These are phyloP conservation scores for Penicillium desertorum DNA, from an alignment of 495 filamentous ascomycete genomes.

Conservation along the genomic window DNA sequence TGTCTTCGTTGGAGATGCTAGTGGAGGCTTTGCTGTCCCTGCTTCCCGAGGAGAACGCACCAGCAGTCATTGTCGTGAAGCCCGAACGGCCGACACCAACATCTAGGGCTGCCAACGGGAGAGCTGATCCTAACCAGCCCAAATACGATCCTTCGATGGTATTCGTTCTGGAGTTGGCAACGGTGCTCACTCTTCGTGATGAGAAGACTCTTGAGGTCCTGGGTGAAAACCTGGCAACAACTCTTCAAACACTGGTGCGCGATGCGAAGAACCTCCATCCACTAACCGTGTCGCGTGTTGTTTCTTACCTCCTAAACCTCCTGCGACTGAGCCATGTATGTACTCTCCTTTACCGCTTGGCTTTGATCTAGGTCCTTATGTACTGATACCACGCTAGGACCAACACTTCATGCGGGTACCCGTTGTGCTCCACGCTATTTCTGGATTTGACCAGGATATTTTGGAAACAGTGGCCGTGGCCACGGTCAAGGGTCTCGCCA, in stretches of 20 bases:
- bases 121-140: slow-evolving; percentile 53
- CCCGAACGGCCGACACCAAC: slow-evolving; percentile 64
- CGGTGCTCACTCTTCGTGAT: slow-evolving; percentile 78
- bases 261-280: slow-evolving; percentile 76
- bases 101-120: slow-evolving; percentile 44
- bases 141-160: slow-evolving; percentile 86
- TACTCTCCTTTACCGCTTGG: slow-evolving; percentile 8
- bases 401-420: slow-evolving; percentile 88
- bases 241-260: slow-evolving; percentile 76
- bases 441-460: slow-evolving; percentile 74
- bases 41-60: slow-evolving; percentile 79
- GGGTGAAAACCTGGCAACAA: slow-evolving; percentile 75
- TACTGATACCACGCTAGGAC: slow-evolving; percentile 57
- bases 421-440: slow-evolving; percentile 89
- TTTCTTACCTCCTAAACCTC: slow-evolving; percentile 82
- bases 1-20: slow-evolving; percentile 62
- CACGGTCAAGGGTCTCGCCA: slow-evolving; percentile 72
- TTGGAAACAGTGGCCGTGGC: slow-evolving; percentile 73
- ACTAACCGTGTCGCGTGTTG: slow-evolving; percentile 74
- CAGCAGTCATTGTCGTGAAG: slow-evolving; percentile 84
- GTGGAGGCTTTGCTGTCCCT: slow-evolving; percentile 74
- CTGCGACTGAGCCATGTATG: slow-evolving; percentile 85
- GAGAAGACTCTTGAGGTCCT: slow-evolving; percentile 64
- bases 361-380: not conserved
- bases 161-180: slow-evolving; percentile 86